Evolutionary conservation across 768 basidiomycete genomes (phyloP).

Genomic region (Lyophyllum decastes): DNA sequence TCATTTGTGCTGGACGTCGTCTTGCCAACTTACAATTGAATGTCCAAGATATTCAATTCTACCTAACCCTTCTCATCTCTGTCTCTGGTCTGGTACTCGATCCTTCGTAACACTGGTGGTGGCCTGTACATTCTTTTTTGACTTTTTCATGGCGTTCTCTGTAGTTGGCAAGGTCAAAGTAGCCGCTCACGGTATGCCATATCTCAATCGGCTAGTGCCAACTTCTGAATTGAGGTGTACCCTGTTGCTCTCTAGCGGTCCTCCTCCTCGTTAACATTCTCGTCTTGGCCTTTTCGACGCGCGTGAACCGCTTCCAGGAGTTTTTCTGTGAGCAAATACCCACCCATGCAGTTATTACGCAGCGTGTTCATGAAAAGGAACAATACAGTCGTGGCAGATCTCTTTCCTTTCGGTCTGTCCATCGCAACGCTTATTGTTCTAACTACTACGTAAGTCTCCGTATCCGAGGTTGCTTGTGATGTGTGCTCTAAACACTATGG

Average conservation of each 20-base stretch:
- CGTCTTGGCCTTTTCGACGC: slow-evolving; percentile 52
- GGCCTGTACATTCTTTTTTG: slow-evolving; percentile 1
- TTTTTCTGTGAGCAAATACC: slow-evolving; percentile 53
- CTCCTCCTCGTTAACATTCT: slow-evolving; percentile 49
- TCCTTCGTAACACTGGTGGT: neutral
- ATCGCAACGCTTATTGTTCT: slow-evolving; percentile 50
- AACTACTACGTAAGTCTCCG: slow-evolving; percentile 37
- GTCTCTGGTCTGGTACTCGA: neutral
- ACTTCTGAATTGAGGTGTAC: neutral
- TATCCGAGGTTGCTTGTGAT: too few relatives aligned
- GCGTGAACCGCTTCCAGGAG: slow-evolving; percentile 58
- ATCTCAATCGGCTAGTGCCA: neutral
- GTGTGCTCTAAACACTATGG: neutral
- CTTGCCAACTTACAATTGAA: slow-evolving; percentile 1
- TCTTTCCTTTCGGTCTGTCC: slow-evolving; percentile 62
- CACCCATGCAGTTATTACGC: neutral
- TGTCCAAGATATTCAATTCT: neutral
- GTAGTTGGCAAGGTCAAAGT: slow-evolving; percentile 14
- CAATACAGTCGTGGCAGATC: slow-evolving; percentile 50
- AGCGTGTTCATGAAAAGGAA: neutral
- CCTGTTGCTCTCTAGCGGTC: slow-evolving; percentile 28
- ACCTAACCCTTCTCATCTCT: neutral
- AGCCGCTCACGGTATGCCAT: slow-evolving; percentile 11
- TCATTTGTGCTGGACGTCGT: slow-evolving; percentile 1
- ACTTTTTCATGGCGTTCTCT: slow-evolving; percentile 14